phyloP scores from a whole-genome alignment of 2,329 filamentous ascomycete species.

The Aureobasidium musti region DNA sequence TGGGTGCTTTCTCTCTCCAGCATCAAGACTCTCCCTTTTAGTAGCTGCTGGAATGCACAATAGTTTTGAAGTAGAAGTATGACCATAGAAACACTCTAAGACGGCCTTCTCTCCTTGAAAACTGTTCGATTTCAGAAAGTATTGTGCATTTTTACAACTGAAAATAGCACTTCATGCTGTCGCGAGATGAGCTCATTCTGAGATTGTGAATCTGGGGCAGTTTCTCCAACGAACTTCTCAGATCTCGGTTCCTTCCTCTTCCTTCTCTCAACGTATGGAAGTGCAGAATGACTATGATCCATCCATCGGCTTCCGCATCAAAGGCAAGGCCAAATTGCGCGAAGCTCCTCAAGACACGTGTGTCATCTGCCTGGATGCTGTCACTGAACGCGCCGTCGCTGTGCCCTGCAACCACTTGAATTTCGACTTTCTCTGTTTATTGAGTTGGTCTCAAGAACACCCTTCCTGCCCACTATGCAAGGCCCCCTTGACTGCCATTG shows the following conservation, averaged over 20 bases:
- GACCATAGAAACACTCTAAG: no score
- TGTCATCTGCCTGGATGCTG: constrained; percentile 80
- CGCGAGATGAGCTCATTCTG: no score
- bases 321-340: constrained; percentile 34
- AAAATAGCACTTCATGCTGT: no score
- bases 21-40: no score
- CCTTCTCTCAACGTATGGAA: constrained; percentile 9
- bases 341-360: constrained; percentile 56
- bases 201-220: no score
- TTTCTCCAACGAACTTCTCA: neutral
- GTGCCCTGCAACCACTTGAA: constrained; percentile 75
- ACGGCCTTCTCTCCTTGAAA: no score
- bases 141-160: no score
- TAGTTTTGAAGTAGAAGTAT: no score
- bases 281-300: constrained; percentile 23
- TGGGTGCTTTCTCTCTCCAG: neutral
- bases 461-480: constrained; percentile 77
- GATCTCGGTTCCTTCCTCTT: neutral
- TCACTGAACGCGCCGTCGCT: constrained; percentile 71
- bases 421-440: constrained; percentile 83
- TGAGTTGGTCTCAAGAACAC: constrained; percentile 75
- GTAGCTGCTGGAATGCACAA: no score
- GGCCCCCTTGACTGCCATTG: constrained; percentile 58
- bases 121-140: no score
- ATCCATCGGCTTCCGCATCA: constrained; percentile 36